Conservation (phyloP, 352 stramenopile genomes). For the Thraustotheca clavata region DNA sequence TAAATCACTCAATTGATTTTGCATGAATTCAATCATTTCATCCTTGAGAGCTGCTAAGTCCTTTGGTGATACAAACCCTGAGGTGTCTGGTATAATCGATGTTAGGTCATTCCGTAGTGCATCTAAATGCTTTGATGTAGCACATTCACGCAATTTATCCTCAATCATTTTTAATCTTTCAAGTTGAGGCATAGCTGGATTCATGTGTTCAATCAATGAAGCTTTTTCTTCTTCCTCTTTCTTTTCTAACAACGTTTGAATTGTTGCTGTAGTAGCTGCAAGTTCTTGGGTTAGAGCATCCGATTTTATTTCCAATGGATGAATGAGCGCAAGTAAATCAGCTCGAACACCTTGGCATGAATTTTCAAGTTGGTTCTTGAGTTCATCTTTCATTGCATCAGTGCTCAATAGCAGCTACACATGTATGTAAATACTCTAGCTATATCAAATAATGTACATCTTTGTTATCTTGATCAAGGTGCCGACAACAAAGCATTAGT, state of each 20-base stretch:
- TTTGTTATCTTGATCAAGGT: neutral
- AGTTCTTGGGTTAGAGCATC: neutral
- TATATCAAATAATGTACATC: neutral
- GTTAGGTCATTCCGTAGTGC: neutral
- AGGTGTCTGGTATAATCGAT: neutral
- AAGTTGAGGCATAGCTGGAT: neutral
- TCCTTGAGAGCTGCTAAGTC: neutral
- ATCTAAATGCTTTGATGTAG: neutral
- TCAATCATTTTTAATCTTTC: neutral
- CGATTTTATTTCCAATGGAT: neutral
- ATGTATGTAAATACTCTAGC: neutral
- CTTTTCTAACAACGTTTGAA: neutral
- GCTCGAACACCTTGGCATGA: neutral
- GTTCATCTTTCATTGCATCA: neutral
- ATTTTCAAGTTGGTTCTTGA: neutral
- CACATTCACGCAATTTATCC: neutral
- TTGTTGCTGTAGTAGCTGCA: neutral
- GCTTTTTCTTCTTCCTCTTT: neutral
- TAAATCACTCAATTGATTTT: slow-evolving; percentile 22
- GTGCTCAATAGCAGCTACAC: neutral
- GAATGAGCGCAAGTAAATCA: slow-evolving; percentile 16
- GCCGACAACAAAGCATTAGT: neutral
- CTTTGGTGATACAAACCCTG: neutral
- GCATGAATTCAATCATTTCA: neutral
- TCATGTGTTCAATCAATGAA: neutral